Conservation (phyloP, 2,329 filamentous ascomycete genomes). For the Colletotrichum lini region DNA sequence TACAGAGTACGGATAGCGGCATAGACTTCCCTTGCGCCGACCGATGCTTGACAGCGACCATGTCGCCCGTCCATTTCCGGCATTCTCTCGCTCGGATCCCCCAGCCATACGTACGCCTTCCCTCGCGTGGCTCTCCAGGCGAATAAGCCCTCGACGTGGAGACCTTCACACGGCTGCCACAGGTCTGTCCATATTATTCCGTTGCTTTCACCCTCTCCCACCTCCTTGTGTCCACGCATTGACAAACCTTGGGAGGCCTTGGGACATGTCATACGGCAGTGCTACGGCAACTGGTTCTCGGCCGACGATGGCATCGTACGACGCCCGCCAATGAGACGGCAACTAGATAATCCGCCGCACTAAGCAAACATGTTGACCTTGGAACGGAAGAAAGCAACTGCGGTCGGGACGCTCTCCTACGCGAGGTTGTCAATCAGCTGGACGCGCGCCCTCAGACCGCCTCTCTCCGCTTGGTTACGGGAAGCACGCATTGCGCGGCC, state of each 20-base stretch:
- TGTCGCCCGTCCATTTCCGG: conserved; percentile 28
- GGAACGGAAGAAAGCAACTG: background rate
- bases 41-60: conserved; percentile 20
- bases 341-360: background rate
- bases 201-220: conserved; percentile 1
- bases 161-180: conserved; percentile 13
- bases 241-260: conserved; percentile 1
- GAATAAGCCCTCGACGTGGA: conserved; percentile 19
- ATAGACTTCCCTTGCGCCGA: conserved; percentile 8
- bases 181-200: background rate
- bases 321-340: background rate
- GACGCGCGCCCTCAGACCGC: conserved; percentile 19
- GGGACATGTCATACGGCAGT: conserved; percentile 9
- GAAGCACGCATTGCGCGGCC: conserved; percentile 26
- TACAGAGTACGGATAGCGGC: too few relatives aligned
- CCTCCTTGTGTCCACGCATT: conserved; percentile 15
- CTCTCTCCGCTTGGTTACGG: conserved; percentile 16
- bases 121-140: conserved; percentile 11
- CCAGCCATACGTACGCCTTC: conserved; percentile 21
- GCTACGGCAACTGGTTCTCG: background rate
- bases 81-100: conserved; percentile 27
- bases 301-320: conserved; percentile 16
- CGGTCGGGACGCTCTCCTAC: background rate
- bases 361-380: background rate
- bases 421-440: background rate